Conservation (phyloP, 2,329 filamentous ascomycete species). For the Graphiopsis chlorocephala region DNA sequence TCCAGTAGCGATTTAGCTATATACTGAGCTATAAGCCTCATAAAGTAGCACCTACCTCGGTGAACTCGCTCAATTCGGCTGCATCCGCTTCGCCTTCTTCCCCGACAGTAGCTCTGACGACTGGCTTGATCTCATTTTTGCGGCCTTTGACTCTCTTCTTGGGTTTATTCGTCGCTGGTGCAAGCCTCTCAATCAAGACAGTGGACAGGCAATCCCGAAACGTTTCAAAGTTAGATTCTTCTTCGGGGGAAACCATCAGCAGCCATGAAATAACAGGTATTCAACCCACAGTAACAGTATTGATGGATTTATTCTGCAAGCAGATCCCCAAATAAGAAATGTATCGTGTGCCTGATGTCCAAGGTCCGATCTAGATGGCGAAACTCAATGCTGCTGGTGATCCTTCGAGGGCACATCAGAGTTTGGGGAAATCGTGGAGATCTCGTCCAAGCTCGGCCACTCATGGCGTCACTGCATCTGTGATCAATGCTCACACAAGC, state of each 20-base stretch:
- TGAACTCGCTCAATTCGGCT: slow-evolving; percentile 75
- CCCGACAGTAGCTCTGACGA: slow-evolving; percentile 12
- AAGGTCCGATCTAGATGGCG: background rate
- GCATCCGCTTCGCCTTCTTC: slow-evolving; percentile 42
- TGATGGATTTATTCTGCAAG: no score
- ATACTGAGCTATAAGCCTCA: background rate
- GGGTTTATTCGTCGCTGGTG: slow-evolving; percentile 44
- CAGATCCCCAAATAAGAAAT: background rate
- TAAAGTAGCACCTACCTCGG: slow-evolving; percentile 52
- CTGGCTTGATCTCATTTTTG: slow-evolving; percentile 40
- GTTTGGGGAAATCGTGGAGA: slow-evolving; percentile 10
- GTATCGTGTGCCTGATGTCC: background rate
- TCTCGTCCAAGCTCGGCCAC: slow-evolving; percentile 2
- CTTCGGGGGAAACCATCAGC: slow-evolving; percentile 34
- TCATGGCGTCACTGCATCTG: slow-evolving; percentile 7
- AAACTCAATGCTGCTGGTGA: background rate
- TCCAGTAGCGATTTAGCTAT: background rate
- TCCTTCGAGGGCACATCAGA: background rate
- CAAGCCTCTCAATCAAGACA: slow-evolving; percentile 62
- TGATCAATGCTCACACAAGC: background rate
- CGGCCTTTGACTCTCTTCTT: slow-evolving; percentile 44
- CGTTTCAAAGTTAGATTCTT: slow-evolving; percentile 58
- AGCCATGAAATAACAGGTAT: background rate
- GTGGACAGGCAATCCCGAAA: slow-evolving; percentile 74
- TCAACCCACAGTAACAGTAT: background rate